phyloP scores from a whole-genome alignment of 2,329 filamentous ascomycete genomes.

The Teratosphaeria zuluensis region DNA sequence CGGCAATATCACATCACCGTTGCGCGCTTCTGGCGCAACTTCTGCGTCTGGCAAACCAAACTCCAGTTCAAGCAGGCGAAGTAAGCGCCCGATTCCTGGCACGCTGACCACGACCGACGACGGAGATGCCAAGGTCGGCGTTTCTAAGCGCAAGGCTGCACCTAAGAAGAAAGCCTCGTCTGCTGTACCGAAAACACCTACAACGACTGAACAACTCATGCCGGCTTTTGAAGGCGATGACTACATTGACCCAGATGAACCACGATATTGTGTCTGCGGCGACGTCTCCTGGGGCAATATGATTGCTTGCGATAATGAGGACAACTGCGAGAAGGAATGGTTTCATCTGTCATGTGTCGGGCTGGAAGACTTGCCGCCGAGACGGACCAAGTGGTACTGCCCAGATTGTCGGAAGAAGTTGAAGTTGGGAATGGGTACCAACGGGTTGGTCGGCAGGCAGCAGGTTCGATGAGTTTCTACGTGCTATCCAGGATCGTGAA shows the following conservation, averaged over 20 bases:
- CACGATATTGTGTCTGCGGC: constrained; percentile 68
- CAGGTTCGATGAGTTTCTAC: not conserved
- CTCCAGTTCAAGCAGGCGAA: constrained; percentile 36
- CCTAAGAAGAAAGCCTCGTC: constrained; percentile 52
- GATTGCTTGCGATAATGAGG: constrained; percentile 72
- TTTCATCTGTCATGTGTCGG: constrained; percentile 74
- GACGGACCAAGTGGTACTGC: constrained; percentile 77
- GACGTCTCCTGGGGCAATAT: constrained; percentile 73
- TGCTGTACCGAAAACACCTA: constrained; percentile 4
- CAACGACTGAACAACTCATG: constrained; percentile 2
- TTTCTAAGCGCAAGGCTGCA: constrained; percentile 61
- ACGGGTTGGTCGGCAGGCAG: constrained; percentile 10
- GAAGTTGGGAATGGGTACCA: constrained; percentile 21
- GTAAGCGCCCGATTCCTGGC: constrained; percentile 62
- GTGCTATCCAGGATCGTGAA: no score
- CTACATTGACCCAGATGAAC: constrained; percentile 62
- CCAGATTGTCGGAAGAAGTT: constrained; percentile 57
- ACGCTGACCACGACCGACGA: constrained; percentile 52
- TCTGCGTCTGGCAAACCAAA: constrained; percentile 5
- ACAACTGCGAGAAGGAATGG: constrained; percentile 74
- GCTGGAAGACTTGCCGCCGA: constrained; percentile 56
- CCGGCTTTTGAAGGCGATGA: constrained; percentile 20
- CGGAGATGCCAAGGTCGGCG: constrained; percentile 55
- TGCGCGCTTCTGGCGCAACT: constrained; percentile 3
- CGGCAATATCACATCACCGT: constrained; percentile 7